phyloP scores from a whole-genome alignment of 352 stramenopile genomes.

The Globisporangium viniferum region DNA sequence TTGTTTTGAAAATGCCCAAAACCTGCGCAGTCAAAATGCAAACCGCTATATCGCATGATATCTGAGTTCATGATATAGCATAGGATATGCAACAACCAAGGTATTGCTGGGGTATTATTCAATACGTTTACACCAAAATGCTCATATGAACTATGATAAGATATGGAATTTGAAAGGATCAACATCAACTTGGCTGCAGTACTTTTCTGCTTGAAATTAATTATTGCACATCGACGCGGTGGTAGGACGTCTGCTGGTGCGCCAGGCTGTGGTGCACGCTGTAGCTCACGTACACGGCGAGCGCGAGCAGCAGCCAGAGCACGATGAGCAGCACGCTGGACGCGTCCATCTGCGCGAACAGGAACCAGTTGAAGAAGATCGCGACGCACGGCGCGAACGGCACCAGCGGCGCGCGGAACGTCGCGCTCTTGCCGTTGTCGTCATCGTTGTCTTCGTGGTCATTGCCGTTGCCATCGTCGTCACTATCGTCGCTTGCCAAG shows the following conservation, averaged over 20 bases:
- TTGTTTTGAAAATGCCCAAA: background rate
- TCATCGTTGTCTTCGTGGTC: background rate
- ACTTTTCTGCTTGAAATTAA: no score
- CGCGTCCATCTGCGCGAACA: conserved; percentile 79
- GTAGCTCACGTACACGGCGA: conserved; percentile 69
- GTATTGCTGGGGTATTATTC: background rate
- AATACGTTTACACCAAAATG: background rate
- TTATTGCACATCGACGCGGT: conserved; percentile 34
- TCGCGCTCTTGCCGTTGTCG: conserved; percentile 6
- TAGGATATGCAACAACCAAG: background rate
- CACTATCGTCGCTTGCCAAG: background rate
- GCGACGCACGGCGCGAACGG: conserved; percentile 75
- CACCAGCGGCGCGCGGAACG: conserved; percentile 68
- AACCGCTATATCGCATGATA: background rate
- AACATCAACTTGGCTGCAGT: background rate
- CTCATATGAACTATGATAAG: background rate
- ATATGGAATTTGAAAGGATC: background rate
- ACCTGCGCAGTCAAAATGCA: no score
- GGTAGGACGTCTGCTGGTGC: conserved; percentile 64
- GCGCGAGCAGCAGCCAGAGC: conserved; percentile 65
- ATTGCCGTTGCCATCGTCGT: background rate
- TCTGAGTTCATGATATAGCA: background rate
- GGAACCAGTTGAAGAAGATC: conserved; percentile 89
- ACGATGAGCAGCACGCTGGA: conserved; percentile 59
- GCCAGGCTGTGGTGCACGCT: conserved; percentile 68